phyloP scores from a whole-genome alignment of 2,329 filamentous ascomycete genomes.

The Metarhizium sp. region DNA sequence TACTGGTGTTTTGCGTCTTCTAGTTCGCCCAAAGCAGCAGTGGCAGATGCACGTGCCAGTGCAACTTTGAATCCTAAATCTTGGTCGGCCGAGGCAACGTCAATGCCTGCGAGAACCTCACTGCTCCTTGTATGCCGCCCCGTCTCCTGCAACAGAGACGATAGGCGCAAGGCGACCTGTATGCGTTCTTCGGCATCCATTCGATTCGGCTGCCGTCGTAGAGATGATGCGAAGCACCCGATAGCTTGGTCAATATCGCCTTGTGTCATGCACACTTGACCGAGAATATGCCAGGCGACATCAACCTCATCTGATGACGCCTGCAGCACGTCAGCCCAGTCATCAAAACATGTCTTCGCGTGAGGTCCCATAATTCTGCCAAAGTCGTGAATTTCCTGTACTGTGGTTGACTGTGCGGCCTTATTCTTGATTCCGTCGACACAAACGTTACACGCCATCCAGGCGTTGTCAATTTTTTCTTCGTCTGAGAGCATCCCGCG shows the following conservation, averaged over 20 bases:
- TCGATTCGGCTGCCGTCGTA: slow-evolving; percentile 6
- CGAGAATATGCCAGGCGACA: slow-evolving; percentile 28
- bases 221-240: slow-evolving; percentile 16
- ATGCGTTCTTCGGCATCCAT: slow-evolving; percentile 12
- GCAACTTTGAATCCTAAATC: slow-evolving; percentile 14
- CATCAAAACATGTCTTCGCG: slow-evolving; percentile 17
- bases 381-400: slow-evolving; percentile 16
- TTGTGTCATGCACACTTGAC: slow-evolving; percentile 18
- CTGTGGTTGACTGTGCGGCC: slow-evolving; percentile 10
- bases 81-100: slow-evolving; percentile 14
- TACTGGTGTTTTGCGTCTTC: slow-evolving; percentile 12
- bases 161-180: slow-evolving; percentile 13
- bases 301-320: slow-evolving; percentile 18
- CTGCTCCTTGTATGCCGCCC: slow-evolving; percentile 10
- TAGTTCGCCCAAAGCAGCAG: slow-evolving; percentile 12
- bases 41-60: slow-evolving; percentile 13
- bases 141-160: slow-evolving; percentile 12
- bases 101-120: slow-evolving; percentile 12
- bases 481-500: slow-evolving; percentile 11
- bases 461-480: slow-evolving; percentile 13
- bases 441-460: slow-evolving; percentile 16
- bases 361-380: slow-evolving; percentile 17
- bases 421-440: slow-evolving; percentile 13
- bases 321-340: slow-evolving; percentile 13
- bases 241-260: slow-evolving; percentile 15